Base-by-base conservation (phyloP, 164 flowering plant genomes). In the Vitis rupestris region DNA sequence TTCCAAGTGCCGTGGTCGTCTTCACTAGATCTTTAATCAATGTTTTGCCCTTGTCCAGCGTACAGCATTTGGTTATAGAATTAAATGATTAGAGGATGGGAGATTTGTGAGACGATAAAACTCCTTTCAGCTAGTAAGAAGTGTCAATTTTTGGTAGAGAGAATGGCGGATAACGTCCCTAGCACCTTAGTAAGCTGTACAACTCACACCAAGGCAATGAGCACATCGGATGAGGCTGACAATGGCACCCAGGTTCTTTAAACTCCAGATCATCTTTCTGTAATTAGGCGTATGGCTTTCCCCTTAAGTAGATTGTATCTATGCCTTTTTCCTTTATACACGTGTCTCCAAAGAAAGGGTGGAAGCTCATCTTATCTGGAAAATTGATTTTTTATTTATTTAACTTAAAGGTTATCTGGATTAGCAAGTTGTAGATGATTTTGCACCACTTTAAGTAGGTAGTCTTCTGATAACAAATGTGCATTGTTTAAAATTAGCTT, bases 1-100 rank as follows among this genome's bases (percentile, higher is more conserved):
- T 76, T 67, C 92, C 17, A 85, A 77, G 17, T 95, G 98, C 72
- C 79, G 88, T n/a, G 94, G 96, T 15, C 85, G 88, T 37, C 76
- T 88, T 44, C 71, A 72, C 62, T 93, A 67, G 80, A n/a, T 55
- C n/a, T 31, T 37, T 2, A 55, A 13, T 16, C 50, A 44, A 11
- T 16, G 8, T 13, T 47, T 8, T 10, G 47, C 27, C 62, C 55
- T 59, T 27, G 53, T 53, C 19, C 8, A 29, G 47, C 67, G 8
- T 51, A 50, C 55, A 12, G 17, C 13, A 65, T 9, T 52, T 50
- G 56, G 57, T 37, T 23, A 15, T 27, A 10, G 29, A 29, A 30
- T 17, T 27, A 51, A 14, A 15, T 8, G 19, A 12, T 51, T 12
- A 65, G 13, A 65, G 54, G 12, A 52, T 65, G 31, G 52, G 53